Conservation (phyloP, 345 rosid species). For the Angophora floribunda region DNA sequence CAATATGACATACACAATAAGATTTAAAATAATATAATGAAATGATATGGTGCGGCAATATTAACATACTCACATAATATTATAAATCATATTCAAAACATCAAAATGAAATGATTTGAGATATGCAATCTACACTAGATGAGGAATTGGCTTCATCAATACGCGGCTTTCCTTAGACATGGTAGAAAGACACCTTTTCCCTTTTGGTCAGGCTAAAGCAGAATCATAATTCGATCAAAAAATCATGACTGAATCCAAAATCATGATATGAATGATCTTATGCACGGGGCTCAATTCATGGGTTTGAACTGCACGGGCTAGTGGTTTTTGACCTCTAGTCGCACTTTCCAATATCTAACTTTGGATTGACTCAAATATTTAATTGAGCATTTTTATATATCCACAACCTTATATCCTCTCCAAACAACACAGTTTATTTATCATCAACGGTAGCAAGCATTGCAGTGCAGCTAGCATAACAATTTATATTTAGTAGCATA, state of each 20-base stretch:
- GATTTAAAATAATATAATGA: no score
- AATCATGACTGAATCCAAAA: neutral
- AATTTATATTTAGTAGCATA: neutral
- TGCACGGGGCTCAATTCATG: neutral
- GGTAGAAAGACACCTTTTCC: neutral
- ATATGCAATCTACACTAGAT: no score
- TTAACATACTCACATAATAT: no score
- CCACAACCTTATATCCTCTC: neutral
- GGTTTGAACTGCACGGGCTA: neutral
- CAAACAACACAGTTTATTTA: neutral
- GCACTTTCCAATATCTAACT: neutral
- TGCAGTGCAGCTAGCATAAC: neutral
- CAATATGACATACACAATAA: no score
- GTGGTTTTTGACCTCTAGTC: neutral
- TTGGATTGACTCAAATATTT: neutral
- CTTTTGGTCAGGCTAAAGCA: neutral
- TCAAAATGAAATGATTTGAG: no score
- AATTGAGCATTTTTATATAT: neutral
- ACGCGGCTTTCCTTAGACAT: neutral
- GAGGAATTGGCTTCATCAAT: neutral
- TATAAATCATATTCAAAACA: no score
- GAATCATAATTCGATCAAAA: neutral
- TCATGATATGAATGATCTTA: neutral
- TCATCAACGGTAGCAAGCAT: neutral
- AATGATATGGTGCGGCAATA: no score